Percentiles rank a stretch among this genome's conserved stretches.
Evolutionary conservation across 495 filamentous ascomycete species (phyloP).

Genomic region (Poronia punctata): DNA sequence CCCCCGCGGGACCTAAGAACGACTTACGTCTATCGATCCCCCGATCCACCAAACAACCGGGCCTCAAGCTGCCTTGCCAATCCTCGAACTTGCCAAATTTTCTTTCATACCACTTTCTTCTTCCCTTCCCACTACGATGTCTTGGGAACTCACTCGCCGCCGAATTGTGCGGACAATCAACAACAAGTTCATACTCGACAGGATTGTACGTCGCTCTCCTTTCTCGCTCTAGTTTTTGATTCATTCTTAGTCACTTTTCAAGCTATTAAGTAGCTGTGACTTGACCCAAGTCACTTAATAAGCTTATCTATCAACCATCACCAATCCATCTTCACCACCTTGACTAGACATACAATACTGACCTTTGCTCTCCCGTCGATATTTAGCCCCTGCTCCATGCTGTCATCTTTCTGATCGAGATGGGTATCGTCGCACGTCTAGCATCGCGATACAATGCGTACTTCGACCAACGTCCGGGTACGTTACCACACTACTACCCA

Average conservation of each 20-base stretch:
- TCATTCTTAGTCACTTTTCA: constrained; percentile 2
- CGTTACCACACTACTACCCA: constrained; percentile 11
- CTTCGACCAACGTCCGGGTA: constrained; percentile 82
- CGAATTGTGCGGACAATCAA: constrained; percentile 63
- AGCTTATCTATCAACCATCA: too few species aligned
- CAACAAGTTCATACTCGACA: constrained; percentile 71
- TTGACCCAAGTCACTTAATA: too few species aligned
- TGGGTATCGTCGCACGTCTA: constrained; percentile 74
- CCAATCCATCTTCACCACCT: constrained; percentile 2
- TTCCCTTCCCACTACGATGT: constrained; percentile 30
- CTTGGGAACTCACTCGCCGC: constrained; percentile 51
- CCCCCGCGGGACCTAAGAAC: too few species aligned
- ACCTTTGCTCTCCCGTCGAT: constrained; percentile 12
- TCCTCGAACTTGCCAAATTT: too few species aligned
- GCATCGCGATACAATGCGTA: constrained; percentile 85
- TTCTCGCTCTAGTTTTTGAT: too few species aligned
- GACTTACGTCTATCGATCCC: too few species aligned
- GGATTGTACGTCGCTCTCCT: constrained; percentile 54
- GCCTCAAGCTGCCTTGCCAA: too few species aligned
- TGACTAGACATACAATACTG: constrained; percentile 11
- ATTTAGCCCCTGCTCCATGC: constrained; percentile 77
- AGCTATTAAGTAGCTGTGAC: too few species aligned
- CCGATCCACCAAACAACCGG: too few species aligned
- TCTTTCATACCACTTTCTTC: background rate
- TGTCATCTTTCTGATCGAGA: constrained; percentile 79